Evolutionary conservation across 179 eudicot genomes (phyloP), one percentile per base, ranked within the genome.

Genomic region (Beta corolliflora): DNA sequence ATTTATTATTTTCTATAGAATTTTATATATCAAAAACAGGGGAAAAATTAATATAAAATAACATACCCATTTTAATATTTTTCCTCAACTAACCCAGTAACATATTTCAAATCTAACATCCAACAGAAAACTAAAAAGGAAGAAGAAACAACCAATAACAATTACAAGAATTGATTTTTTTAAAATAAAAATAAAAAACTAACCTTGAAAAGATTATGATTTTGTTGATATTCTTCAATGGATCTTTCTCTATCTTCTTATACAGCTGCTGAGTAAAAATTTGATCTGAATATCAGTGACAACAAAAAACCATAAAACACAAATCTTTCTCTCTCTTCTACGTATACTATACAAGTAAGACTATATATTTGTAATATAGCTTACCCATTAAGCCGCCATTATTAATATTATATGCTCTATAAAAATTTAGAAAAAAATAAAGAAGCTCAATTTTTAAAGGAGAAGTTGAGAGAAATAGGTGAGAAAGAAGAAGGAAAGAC

Each of bases 181-280:
- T 7, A 25, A 73, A 80, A 10, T 13, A 12, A 50, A n/a, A 31
- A n/a, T 5, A 50, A 25, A 73, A 69, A 78, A 65, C 77, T 70
- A 36, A 84, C 83, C 86, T 84, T 78, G 53, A 1, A 48, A 82
- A 55, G 15, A 73, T 59, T 12, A 52, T 83, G 9, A 69, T 69
- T 41, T 8, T 19, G 6, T 8, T 19, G 6, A n/a, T 9, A 0
- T 18, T 3, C 11, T 7, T 21, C 12, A 46, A 19, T 73, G 46
- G 77, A 83, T 67, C 82, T 79, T 75, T 83, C 63, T 74, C 76
- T 58, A 31, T 63, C 41, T 10, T 69, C 58, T 67, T 41, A 55
- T 44, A 45, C 9, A 67, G 18, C 76, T 68, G 80, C 50, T 73
- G 58, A 54, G 71, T 81, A 59, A 21, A 64, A 73, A 81, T 58